Conservation (phyloP, 1,139 yeast genomes). For the Pneumocystis wakefieldiae region DNA sequence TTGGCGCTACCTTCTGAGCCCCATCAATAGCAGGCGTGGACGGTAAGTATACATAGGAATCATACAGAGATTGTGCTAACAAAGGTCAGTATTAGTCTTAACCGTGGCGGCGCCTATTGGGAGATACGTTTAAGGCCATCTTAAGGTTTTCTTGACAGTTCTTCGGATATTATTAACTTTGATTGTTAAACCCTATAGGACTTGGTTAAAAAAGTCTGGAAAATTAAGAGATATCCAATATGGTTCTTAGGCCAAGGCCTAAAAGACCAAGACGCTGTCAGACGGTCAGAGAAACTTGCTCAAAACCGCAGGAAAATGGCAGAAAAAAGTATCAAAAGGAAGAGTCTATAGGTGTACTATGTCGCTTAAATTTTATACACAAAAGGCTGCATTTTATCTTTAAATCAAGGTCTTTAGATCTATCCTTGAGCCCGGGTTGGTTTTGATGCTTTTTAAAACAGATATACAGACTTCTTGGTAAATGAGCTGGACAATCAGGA, state of each 20-base stretch:
- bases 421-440: background rate
- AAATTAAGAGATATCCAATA: background rate
- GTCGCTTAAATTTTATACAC: background rate
- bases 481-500: conserved; percentile 65
- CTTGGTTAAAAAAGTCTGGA: background rate
- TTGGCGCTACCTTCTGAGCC: background rate
- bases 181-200: no score
- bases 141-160: no score
- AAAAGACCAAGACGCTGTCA: background rate
- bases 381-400: background rate
- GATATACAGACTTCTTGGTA: conserved; percentile 89
- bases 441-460: conserved; percentile 1
- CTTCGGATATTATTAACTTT: no score
- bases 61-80: background rate
- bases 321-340: background rate
- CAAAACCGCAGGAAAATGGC: background rate
- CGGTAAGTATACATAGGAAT: background rate
- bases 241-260: background rate
- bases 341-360: background rate
- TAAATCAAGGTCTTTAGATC: background rate
- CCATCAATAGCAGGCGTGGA: background rate
- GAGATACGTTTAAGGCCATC: background rate
- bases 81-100: background rate
- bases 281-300: background rate
- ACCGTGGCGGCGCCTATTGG: no score